Conservation (phyloP, 306 rosid genomes). For the Argentina anserina region DNA sequence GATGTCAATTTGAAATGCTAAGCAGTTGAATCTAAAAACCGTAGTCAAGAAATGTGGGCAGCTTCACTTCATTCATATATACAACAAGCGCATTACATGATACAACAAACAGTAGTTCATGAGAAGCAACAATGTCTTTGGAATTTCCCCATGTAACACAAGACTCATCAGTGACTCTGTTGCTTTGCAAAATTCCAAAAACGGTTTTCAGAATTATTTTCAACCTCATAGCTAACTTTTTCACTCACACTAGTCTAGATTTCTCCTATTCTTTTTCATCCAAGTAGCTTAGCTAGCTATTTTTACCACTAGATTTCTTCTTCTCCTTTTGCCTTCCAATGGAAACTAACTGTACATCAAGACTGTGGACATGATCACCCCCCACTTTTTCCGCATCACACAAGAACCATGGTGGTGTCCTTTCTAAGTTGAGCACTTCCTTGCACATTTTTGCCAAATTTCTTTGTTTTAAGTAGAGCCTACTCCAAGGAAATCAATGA, state of each 20-base stretch:
- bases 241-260: not conserved
- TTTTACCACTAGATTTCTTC: not conserved
- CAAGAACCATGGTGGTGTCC: not conserved
- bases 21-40: not conserved
- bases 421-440: not conserved
- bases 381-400: not conserved
- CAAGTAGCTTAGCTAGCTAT: not conserved
- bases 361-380: conserved; percentile 25
- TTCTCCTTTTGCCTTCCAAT: conserved; percentile 27
- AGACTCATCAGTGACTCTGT: conserved; percentile 1
- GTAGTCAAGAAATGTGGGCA: not conserved
- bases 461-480: conserved; percentile 42
- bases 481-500: conserved; percentile 94
- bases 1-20: not conserved
- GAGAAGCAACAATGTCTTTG: not conserved
- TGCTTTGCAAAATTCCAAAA: conserved; percentile 33
- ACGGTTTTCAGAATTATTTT: conserved; percentile 22
- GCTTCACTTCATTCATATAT: not conserved
- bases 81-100: not conserved
- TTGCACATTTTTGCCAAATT: conserved; percentile 6
- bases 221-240: not conserved
- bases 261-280: conserved; percentile 4
- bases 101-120: not conserved
- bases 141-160: not conserved
- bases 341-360: conserved; percentile 54